Evolutionary conservation across 2,329 filamentous ascomycete species (phyloP).

Genomic region (Penicillium sp.): DNA sequence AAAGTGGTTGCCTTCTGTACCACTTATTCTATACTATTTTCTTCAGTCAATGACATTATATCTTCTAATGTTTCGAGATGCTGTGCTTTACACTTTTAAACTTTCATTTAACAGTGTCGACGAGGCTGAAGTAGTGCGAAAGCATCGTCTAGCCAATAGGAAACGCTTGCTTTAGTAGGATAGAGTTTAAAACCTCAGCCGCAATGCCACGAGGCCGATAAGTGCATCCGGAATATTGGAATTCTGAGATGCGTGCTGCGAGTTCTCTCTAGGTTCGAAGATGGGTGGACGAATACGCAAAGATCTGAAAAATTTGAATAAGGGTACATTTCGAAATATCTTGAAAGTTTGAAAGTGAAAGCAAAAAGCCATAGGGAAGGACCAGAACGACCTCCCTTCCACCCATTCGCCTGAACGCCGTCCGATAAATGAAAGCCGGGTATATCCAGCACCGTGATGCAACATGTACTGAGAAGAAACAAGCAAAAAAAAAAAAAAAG

Average conservation of each 20-base stretch:
- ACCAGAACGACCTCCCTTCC: slow-evolving; percentile 10
- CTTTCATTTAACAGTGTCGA: background rate
- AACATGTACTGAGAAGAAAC: slow-evolving; percentile 42
- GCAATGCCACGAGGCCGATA: no score
- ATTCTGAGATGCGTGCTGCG: background rate
- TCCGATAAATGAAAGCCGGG: slow-evolving; percentile 49
- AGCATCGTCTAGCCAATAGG: no score
- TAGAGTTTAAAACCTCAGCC: no score
- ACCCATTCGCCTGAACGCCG: slow-evolving; percentile 35
- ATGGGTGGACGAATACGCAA: background rate
- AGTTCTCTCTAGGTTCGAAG: background rate
- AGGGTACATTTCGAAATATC: background rate
- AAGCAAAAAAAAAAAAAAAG: slow-evolving; percentile 29
- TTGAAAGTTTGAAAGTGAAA: background rate
- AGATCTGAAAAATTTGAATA: background rate
- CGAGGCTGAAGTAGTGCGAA: no score
- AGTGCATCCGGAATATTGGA: no score
- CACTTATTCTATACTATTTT: slow-evolving; percentile 15
- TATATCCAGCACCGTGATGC: slow-evolving; percentile 54
- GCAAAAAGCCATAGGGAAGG: background rate
- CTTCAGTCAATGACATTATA: slow-evolving; percentile 17
- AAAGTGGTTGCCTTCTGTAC: slow-evolving; percentile 4
- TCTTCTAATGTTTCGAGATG: background rate
- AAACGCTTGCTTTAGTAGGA: no score
- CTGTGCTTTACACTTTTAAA: background rate